phyloP scores from a whole-genome alignment of 2,329 filamentous ascomycete species.

The Fonsecaea monophora region DNA sequence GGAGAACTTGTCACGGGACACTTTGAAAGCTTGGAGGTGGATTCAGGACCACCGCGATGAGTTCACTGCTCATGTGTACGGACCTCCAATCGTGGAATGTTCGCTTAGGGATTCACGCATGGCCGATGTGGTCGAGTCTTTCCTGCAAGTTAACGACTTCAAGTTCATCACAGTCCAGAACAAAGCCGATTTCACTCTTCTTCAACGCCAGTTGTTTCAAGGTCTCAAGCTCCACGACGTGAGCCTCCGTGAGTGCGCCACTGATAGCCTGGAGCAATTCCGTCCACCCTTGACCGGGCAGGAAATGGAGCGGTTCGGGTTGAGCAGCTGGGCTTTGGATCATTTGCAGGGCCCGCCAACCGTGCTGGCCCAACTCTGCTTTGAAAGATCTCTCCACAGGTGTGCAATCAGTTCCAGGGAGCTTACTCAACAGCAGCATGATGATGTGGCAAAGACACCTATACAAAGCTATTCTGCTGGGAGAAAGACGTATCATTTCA shows the following conservation, averaged over 20 bases:
- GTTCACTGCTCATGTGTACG: constrained; percentile 79
- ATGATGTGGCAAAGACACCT: constrained; percentile 64
- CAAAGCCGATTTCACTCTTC: constrained; percentile 72
- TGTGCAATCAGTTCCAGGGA: constrained; percentile 70
- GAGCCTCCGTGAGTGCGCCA: constrained; percentile 64
- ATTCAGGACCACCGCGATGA: constrained; percentile 71
- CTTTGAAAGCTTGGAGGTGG: constrained; percentile 79
- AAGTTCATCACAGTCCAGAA: constrained; percentile 76
- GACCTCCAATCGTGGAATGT: constrained; percentile 80
- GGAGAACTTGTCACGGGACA: constrained; percentile 65
- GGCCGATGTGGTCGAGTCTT: constrained; percentile 65
- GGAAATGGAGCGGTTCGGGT: constrained; percentile 65
- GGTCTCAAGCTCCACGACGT: constrained; percentile 72
- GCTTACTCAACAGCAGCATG: constrained; percentile 71
- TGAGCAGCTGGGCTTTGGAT: constrained; percentile 82
- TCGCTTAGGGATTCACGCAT: constrained; percentile 76
- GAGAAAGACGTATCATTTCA: constrained; percentile 67
- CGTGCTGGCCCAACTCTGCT: constrained; percentile 87
- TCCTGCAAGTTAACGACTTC: constrained; percentile 62
- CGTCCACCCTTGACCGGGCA: constrained; percentile 61
- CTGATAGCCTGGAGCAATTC: constrained; percentile 60
- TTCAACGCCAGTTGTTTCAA: constrained; percentile 70
- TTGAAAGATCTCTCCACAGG: constrained; percentile 70
- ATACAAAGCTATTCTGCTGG: constrained; percentile 75
- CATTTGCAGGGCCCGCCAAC: constrained; percentile 79